These are phyloP conservation scores for Setaria viridis DNA, from an alignment of 202 grass and related monocot species.

Conservation along the genomic window DNA sequence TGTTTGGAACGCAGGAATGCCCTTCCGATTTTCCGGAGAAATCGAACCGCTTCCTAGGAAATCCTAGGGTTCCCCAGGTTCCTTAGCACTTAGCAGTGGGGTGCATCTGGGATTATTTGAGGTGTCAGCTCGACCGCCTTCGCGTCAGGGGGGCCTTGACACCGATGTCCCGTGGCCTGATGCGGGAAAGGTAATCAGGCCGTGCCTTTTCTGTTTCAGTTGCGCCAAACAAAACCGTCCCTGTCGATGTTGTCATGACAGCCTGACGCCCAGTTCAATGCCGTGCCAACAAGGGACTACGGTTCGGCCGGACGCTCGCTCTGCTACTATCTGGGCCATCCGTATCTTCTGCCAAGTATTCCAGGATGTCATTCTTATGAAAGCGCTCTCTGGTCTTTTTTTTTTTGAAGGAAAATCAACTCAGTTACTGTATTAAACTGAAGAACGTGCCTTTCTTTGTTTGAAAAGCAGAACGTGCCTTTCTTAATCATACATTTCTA, in stretches of 20 bases:
- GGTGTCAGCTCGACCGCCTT: not conserved
- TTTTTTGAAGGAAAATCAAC: not conserved
- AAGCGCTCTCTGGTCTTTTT: not conserved
- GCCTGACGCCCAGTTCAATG: constrained; percentile 3
- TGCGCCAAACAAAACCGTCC: constrained; percentile 18
- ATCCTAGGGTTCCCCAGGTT: too few species aligned
- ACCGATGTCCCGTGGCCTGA: not conserved
- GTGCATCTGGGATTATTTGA: not conserved
- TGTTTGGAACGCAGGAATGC: not conserved
- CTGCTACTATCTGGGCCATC: not conserved
- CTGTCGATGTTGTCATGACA: constrained; percentile 18
- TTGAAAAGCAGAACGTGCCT: too few species aligned
- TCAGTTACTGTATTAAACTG: not conserved
- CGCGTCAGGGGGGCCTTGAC: not conserved
- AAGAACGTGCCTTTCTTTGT: not conserved
- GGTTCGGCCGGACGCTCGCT: not conserved
- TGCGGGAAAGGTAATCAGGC: not conserved
- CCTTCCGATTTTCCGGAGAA: not conserved
- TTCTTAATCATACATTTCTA: not conserved
- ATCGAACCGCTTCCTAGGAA: not conserved
- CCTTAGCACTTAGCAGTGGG: too few species aligned
- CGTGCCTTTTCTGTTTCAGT: constrained; percentile 13
- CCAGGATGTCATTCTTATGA: constrained; percentile 1
- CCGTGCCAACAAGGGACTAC: constrained; percentile 3
- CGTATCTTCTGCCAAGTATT: not conserved